Percentiles rank a stretch among this genome's conserved stretches.
Evolutionary conservation across 805 yeast species (phyloP).

Genomic region (Candida patagonica): DNA sequence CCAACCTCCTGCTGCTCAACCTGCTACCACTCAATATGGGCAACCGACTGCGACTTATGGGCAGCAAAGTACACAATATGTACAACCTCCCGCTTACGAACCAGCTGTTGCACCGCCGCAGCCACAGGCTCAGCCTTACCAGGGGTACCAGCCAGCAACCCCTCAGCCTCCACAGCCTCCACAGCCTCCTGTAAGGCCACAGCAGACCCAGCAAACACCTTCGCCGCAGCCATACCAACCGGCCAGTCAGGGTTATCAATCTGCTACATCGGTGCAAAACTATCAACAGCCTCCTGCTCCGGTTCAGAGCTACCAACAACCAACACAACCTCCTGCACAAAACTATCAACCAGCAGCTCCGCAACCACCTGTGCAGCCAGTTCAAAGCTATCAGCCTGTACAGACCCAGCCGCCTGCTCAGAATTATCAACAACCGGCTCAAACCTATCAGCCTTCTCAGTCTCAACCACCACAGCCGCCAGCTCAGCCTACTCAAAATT

Average conservation of each 20-base stretch:
- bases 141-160: slow-evolving; percentile 6
- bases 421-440: not conserved
- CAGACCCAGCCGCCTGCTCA: not conserved
- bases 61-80: slow-evolving; percentile 1
- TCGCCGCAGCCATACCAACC: too few relatives aligned
- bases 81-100: slow-evolving; percentile 1
- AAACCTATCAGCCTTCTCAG: not conserved
- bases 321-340: too few relatives aligned
- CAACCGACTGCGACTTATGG: not conserved
- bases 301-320: too few relatives aligned
- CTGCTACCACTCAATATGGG: not conserved
- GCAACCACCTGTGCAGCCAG: not conserved
- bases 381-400: too few relatives aligned
- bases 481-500: not conserved
- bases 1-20: slow-evolving; percentile 3
- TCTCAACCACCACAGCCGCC: not conserved
- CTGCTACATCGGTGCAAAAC: too few relatives aligned
- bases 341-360: not conserved
- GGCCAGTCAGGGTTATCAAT: slow-evolving; percentile 6
- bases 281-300: not conserved
- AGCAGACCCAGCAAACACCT: slow-evolving; percentile 8
- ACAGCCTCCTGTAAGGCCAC: not conserved
- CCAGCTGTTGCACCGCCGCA: not conserved
- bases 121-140: too few relatives aligned
- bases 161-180: slow-evolving; percentile 7